phyloP scores from a whole-genome alignment of 257 asterid genomes.

The Solanum sparsipilum region DNA sequence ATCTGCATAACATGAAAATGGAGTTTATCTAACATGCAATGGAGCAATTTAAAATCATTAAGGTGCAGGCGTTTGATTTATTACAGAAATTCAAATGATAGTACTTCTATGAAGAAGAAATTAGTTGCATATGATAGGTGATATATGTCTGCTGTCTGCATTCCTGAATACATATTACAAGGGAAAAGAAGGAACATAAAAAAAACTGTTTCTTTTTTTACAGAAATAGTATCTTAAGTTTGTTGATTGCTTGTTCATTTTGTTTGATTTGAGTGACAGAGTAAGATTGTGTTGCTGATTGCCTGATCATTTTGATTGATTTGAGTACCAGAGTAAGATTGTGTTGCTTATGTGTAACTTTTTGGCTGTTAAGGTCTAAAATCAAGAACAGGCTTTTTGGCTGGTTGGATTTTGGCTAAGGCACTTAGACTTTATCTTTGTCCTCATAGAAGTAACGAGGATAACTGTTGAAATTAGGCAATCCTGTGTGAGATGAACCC shows the following conservation, averaged over 20 bases:
- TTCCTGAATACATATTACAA: not conserved
- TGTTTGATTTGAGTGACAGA: not conserved
- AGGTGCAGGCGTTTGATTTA: not conserved
- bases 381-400: not conserved
- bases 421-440: not conserved
- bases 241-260: not conserved
- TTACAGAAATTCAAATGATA: not conserved
- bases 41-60: not conserved
- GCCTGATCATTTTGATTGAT: not conserved
- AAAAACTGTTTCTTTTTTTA: not conserved
- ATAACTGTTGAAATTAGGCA: not conserved
- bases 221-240: not conserved
- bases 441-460: not conserved
- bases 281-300: not conserved
- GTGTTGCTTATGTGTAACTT: not conserved
- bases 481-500: not conserved
- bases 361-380: not conserved
- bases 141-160: not conserved
- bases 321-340: not conserved
- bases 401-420: not conserved
- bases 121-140: not conserved
- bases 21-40: not conserved
- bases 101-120: not conserved
- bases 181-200: not conserved
- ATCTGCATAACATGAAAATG: not conserved